Conservation (phyloP, 345 rosid species). For the Dipteronia sinensis region DNA sequence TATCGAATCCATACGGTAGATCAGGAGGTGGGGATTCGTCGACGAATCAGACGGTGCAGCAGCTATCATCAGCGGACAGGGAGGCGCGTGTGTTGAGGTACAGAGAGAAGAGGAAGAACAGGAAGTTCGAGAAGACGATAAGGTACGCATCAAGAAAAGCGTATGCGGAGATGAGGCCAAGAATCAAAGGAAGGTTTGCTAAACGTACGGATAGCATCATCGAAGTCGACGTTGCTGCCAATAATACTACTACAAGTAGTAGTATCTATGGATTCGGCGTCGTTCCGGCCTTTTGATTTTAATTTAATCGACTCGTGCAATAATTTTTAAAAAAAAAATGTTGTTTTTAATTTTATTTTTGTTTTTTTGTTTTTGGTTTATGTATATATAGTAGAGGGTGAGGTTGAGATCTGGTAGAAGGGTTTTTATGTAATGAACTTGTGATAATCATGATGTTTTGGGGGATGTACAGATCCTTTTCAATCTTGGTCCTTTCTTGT, state of each 20-base stretch:
- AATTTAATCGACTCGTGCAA: not conserved
- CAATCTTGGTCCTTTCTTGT: no score
- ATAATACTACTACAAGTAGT: slow-evolving; percentile 19
- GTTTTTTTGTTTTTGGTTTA: not conserved
- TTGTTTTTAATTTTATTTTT: not conserved
- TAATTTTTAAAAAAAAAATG: not conserved
- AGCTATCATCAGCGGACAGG: slow-evolving; percentile 74
- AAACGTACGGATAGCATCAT: slow-evolving; percentile 56
- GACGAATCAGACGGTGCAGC: slow-evolving; percentile 49
- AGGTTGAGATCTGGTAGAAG: not conserved
- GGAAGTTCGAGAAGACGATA: slow-evolving; percentile 96
- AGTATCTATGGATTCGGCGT: slow-evolving; percentile 62
- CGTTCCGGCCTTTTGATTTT: slow-evolving; percentile 68
- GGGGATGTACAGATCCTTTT: no score
- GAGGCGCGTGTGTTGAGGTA: slow-evolving; percentile 95
- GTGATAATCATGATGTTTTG: not conserved
- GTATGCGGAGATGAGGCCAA: slow-evolving; percentile 84
- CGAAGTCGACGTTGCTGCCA: slow-evolving; percentile 33
- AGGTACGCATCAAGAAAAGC: slow-evolving; percentile 93
- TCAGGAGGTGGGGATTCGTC: slow-evolving; percentile 45
- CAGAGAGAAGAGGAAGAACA: slow-evolving; percentile 95
- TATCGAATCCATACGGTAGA: slow-evolving; percentile 54
- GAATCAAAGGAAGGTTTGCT: slow-evolving; percentile 93
- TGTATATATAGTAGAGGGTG: slow-evolving; percentile 5
- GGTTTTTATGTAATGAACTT: not conserved